These are phyloP conservation scores for Kwoniella heveanensis DNA, from an alignment of 768 basidiomycete species.

Conservation along the genomic window DNA sequence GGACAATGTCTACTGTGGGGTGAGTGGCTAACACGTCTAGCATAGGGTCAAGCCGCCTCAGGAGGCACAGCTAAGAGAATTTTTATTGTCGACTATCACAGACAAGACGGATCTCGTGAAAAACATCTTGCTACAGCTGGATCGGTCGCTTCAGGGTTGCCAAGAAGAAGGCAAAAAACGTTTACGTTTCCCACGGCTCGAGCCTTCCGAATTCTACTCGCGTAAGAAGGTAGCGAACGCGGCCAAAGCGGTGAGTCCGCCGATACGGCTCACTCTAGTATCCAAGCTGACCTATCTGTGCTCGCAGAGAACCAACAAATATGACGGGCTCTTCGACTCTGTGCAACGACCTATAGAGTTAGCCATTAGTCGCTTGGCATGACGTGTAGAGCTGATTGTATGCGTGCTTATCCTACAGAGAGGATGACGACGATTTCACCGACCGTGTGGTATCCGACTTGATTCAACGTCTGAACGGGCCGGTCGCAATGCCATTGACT, in stretches of 20 bases:
- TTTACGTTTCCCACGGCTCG: slow-evolving; percentile 32
- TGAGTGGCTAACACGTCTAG: slow-evolving; percentile 60
- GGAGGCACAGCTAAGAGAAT: not conserved
- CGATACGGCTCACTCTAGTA: too few species aligned
- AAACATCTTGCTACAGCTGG: slow-evolving; percentile 71
- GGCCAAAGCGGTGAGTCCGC: slow-evolving; percentile 55
- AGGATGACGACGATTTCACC: slow-evolving; percentile 35
- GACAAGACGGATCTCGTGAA: slow-evolving; percentile 86
- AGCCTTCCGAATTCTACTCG: slow-evolving; percentile 39
- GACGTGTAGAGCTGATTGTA: not conserved
- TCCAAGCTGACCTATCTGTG: not conserved
- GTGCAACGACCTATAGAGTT: slow-evolving; percentile 21
- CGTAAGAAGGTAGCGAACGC: slow-evolving; percentile 41
- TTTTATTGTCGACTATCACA: slow-evolving; percentile 48
- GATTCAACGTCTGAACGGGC: slow-evolving; percentile 66
- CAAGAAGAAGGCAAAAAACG: slow-evolving; percentile 43
- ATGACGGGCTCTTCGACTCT: slow-evolving; percentile 43
- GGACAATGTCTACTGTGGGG: slow-evolving; percentile 92
- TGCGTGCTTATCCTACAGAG: slow-evolving; percentile 5
- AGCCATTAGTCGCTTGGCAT: not conserved
- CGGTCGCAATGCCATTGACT: slow-evolving; percentile 70
- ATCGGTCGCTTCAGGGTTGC: slow-evolving; percentile 58
- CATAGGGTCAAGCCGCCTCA: too few species aligned
- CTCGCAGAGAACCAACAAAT: slow-evolving; percentile 23
- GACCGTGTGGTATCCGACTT: slow-evolving; percentile 59